Conservation (phyloP, 2,329 filamentous ascomycete species). For the Sclerotinia subarctica region DNA sequence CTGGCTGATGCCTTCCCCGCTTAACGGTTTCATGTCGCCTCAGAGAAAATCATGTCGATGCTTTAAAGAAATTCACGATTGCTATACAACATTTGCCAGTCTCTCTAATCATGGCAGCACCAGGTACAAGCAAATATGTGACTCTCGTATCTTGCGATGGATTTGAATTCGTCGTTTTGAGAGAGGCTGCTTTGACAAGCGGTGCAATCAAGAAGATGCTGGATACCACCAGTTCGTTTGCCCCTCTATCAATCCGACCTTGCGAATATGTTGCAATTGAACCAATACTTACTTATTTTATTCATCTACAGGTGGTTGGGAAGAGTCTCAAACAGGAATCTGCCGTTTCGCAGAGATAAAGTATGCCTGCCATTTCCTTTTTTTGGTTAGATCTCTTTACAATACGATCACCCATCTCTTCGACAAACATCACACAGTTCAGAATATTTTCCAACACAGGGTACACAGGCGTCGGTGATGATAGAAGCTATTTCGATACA, state of each 20-base stretch:
- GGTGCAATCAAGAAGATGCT: slow-evolving; percentile 73
- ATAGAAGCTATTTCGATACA: slow-evolving; percentile 35
- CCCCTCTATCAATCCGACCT: slow-evolving; percentile 16
- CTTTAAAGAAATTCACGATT: slow-evolving; percentile 16
- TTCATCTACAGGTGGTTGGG: slow-evolving; percentile 53
- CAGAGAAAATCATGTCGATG: background rate
- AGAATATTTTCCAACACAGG: background rate
- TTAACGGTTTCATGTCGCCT: background rate
- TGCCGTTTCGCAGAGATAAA: slow-evolving; percentile 71
- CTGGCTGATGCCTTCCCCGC: background rate
- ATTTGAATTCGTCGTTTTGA: slow-evolving; percentile 72
- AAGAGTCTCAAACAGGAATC: slow-evolving; percentile 61
- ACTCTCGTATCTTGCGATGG: slow-evolving; percentile 74
- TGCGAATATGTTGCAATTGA: slow-evolving; percentile 8
- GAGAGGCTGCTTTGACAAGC: slow-evolving; percentile 67
- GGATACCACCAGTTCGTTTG: slow-evolving; percentile 57
- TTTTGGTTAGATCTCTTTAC: background rate
- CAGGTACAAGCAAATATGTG: slow-evolving; percentile 60
- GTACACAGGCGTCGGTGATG: slow-evolving; percentile 35
- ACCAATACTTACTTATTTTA: slow-evolving; percentile 9
- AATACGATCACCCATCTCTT: background rate
- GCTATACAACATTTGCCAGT: slow-evolving; percentile 1
- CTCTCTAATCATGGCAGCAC: slow-evolving; percentile 21
- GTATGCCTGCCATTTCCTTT: slow-evolving; percentile 47
- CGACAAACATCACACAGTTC: background rate